Evolutionary conservation across 495 filamentous ascomycete species (phyloP), one percentile per base, ranked within the genome.

Genomic region (Cairneyella variabilis): DNA sequence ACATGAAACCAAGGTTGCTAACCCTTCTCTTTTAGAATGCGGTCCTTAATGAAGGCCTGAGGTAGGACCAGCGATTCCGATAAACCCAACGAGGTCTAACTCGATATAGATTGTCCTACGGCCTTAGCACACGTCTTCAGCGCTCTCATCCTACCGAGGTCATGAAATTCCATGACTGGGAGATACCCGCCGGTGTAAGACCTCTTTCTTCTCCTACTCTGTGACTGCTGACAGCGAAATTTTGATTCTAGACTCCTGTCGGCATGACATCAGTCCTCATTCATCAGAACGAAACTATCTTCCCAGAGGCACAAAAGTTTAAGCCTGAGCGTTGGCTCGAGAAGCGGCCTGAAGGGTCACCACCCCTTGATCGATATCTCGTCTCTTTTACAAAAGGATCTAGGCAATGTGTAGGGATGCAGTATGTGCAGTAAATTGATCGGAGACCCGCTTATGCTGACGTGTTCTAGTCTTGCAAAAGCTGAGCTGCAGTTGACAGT

Each of bases 321-420:
- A 49, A 50, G 1, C 76, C 76, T 1, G 65, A 71, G 21, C 69
- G 78, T 0, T 79, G 75, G 74, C 47, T 79, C 14, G 43, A 44
- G 11, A 53, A 65, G 2, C 26, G 43, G 59, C 17, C 22, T 34
- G 0, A 44, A 1, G 22, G 18, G 5, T 20, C 21, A 3, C 20
- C 21, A 25, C 21, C 64, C 1, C 59, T 70, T 2, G 64, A 71
- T 4, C 59, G 59, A 48, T 75, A 71, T 46, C 54, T 79, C 11
- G 58, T 77, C 0, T 56, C 72, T 0, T 76, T 76, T 40, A 61
- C 63, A 0, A 72, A 71, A 20, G 79, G 79, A 0, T 60, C 48
- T 9, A 59, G 75, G 11, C 61, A 57, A 12, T 83, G 79, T 60
- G n/a, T 74, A 5, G 79, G 76, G 5, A 69, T 69, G 55, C 68